Evolutionary conservation across 768 basidiomycete species (phyloP), one percentile per base, ranked within the genome.

Genomic region (Guyanaporus albipodus): DNA sequence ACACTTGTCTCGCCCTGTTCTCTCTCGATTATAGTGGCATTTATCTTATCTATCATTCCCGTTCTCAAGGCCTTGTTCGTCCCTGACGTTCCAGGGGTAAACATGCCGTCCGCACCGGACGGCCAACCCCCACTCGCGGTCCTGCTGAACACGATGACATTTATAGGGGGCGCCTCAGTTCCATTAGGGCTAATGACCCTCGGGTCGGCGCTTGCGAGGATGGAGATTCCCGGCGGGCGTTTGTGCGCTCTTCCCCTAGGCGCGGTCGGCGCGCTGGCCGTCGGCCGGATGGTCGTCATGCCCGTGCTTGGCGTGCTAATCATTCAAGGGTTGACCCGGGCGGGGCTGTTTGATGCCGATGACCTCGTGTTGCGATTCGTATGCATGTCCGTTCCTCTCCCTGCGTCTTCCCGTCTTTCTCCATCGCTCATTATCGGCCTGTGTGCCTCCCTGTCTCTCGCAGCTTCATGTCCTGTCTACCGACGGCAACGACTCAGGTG

Each of bases 71-170:
- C 74, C 0, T 69, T 87, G 4, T 85, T 87, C 52, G 67, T 82
- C 2, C 42, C 66, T 3, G 57, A 56, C 11, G 69, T 80, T 4
- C 64, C 72, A 2, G 70, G 71, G 1, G 65, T 70, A 1, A 52
- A 65, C 28, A 79, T 76, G 44, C 72, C 73, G 4, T 36, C 67
- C 19, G 80, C 81, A 0, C 85, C 85, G 0, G 85, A 87, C 52
- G 83, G 83, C 0, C 70, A 77, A 49, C 83, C 85, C 1, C 84
- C 84, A 0, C 76, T 87, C 15, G 73, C 79, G 0, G 75, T 87
- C 50, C 35, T 87, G 29, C 55, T 82, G 45, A 79, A 83, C 45
- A 75, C 78, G 0, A 64, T 77, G 0, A 62, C 67, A 1, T 86
- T 87, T 54, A 70, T 85, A 29, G 83, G 85, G 1, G 74, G 62